phyloP scores from a whole-genome alignment of 768 basidiomycete species.

The Hemileccinum rubropunctum region DNA sequence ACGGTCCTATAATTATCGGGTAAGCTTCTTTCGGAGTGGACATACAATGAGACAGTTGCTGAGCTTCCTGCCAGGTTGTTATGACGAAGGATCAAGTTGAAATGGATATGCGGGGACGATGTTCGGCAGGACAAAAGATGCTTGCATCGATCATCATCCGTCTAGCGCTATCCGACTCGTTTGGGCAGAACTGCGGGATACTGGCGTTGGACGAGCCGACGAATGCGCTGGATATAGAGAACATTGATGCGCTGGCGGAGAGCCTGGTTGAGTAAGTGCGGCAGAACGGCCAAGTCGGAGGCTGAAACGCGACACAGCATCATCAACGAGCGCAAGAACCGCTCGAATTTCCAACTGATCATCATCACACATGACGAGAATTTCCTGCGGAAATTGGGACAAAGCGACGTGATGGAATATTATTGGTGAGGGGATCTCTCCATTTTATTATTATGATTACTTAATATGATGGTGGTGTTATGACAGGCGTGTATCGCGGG shows the following conservation, averaged over 20 bases:
- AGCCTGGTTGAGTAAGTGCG: conserved; percentile 84
- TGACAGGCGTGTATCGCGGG: conserved; percentile 75
- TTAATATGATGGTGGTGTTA: neutral
- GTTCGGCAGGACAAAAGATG: conserved; percentile 98
- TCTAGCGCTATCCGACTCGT: conserved; percentile 94
- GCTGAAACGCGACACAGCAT: conserved; percentile 52
- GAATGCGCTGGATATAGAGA: conserved; percentile 93
- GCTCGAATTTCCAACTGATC: conserved; percentile 93
- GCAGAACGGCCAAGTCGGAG: neutral
- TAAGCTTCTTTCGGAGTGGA: conserved; percentile 36
- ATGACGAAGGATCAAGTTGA: conserved; percentile 99
- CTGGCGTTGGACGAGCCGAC: conserved; percentile 98
- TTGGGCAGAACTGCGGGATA: conserved; percentile 97
- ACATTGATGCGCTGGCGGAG: conserved; percentile 89
- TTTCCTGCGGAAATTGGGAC: conserved; percentile 88
- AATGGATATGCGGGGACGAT: conserved; percentile 99
- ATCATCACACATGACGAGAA: conserved; percentile 97
- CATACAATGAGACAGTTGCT: conserved; percentile 9
- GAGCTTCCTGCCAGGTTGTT: conserved; percentile 64
- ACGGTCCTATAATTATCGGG: conserved; percentile 95
- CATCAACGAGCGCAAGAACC: conserved; percentile 86
- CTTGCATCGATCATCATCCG: conserved; percentile 97
- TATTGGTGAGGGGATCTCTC: conserved; percentile 60
- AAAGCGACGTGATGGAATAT: conserved; percentile 90
- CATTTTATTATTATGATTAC: neutral